A percentile compares a stretch with the other conserved stretches of the same genome.
Conservation (phyloP, 2,329 filamentous ascomycete species). For the Penicillium sp. region DNA sequence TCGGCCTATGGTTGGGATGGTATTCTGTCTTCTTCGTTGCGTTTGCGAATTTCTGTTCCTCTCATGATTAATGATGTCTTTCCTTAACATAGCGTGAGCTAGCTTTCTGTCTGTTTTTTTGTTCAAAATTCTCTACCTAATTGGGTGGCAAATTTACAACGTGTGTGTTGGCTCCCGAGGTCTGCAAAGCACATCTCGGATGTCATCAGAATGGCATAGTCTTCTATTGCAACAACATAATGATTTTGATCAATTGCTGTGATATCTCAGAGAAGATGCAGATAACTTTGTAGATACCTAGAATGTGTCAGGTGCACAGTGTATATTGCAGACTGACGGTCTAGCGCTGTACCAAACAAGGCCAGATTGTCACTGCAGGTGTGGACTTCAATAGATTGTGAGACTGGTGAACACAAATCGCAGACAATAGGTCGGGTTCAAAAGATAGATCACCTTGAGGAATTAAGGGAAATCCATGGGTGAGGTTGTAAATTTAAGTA, state of each 20-base stretch:
- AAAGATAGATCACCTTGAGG: too few species aligned
- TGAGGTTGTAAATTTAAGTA: too few species aligned
- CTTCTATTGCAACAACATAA: neutral
- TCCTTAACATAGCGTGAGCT: conserved; percentile 7
- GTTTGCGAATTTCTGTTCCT: neutral
- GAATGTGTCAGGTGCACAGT: too few species aligned
- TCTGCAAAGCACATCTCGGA: neutral
- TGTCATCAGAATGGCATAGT: neutral
- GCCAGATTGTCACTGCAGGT: too few species aligned
- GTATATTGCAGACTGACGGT: too few species aligned
- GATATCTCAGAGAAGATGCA: neutral
- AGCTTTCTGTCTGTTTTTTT: neutral
- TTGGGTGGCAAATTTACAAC: neutral
- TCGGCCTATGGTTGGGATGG: neutral
- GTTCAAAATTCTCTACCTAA: neutral
- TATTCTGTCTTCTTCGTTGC: neutral
- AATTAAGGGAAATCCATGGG: too few species aligned
- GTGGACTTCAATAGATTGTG: too few species aligned
- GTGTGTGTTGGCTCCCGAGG: neutral
- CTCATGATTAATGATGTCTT: conserved; percentile 13
- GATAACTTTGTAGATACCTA: too few species aligned
- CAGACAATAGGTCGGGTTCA: too few species aligned
- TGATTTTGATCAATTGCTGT: neutral
- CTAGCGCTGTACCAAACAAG: too few species aligned
- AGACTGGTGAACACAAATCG: too few species aligned